Conservation (phyloP, 345 rosid genomes). For the Gynandropsis gynandra region DNA sequence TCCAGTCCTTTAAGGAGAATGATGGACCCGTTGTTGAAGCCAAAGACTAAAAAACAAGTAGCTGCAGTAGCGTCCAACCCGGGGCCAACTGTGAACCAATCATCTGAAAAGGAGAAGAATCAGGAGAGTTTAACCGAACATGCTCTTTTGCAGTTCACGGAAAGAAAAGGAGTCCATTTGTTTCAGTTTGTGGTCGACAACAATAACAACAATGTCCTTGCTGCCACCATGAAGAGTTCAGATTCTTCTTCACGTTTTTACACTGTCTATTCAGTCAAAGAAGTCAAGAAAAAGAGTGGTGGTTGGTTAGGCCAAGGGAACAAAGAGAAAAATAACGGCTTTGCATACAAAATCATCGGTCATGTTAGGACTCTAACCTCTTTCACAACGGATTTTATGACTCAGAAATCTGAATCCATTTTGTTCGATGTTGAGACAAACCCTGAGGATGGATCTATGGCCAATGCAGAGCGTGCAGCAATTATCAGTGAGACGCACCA, state of each 20-base stretch:
- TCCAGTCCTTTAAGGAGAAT: conserved; percentile 69
- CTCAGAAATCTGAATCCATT: conserved; percentile 47
- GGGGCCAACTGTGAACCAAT: conserved; percentile 17
- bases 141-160: conserved; percentile 53
- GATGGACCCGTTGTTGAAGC: conserved; percentile 49
- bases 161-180: conserved; percentile 62
- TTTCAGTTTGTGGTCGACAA: conserved; percentile 60
- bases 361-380: conserved; percentile 43
- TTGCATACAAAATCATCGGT: conserved; percentile 44
- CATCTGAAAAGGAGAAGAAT: conserved; percentile 25
- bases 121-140: conserved; percentile 27
- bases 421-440: conserved; percentile 40
- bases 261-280: conserved; percentile 57
- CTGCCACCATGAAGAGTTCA: conserved; percentile 52
- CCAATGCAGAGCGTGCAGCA: conserved; percentile 64
- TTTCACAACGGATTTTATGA: conserved; percentile 23
- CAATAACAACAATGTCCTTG: conserved; percentile 50
- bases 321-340: conserved; percentile 47
- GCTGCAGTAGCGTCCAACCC: conserved; percentile 29
- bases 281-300: conserved; percentile 52
- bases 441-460: conserved; percentile 29
- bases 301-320: conserved; percentile 57
- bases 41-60: conserved; percentile 33
- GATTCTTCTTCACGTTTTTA: conserved; percentile 34
- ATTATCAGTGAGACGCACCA: conserved; percentile 34